Conservation (phyloP, 1,284 basidiomycete species). For the Ceratobasidium sp. region DNA sequence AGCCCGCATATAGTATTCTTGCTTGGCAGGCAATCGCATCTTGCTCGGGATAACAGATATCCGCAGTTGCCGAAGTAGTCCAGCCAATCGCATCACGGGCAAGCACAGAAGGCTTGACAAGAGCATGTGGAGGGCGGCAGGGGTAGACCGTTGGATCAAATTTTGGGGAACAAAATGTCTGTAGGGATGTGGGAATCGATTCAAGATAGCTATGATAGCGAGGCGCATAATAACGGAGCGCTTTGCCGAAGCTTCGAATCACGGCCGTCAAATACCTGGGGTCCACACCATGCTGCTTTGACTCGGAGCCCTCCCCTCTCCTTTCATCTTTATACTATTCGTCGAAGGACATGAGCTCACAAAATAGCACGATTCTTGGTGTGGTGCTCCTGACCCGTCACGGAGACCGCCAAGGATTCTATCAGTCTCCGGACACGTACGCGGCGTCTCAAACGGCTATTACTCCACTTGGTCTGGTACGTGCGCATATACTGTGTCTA, state of each 20-base stretch:
- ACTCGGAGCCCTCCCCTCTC: slow-evolving; percentile 10
- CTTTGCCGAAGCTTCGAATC: slow-evolving; percentile 9
- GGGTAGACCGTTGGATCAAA: too few relatives aligned
- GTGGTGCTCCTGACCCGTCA: slow-evolving; percentile 85
- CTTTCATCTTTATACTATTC: not conserved
- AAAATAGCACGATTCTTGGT: slow-evolving; percentile 66
- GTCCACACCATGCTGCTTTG: not conserved
- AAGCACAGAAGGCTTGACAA: too few relatives aligned
- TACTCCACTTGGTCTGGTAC: slow-evolving; percentile 83
- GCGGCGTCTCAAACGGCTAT: slow-evolving; percentile 75
- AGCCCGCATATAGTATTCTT: too few relatives aligned
- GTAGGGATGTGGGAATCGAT: too few relatives aligned
- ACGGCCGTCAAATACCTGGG: slow-evolving; percentile 13
- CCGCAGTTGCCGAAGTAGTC: too few relatives aligned
- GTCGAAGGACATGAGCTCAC: slow-evolving; percentile 21
- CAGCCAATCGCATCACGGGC: too few relatives aligned
- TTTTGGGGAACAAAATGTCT: too few relatives aligned
- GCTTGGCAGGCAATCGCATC: too few relatives aligned
- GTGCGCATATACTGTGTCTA: slow-evolving; percentile 47
- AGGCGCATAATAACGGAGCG: not conserved
- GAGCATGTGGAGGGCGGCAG: too few relatives aligned
- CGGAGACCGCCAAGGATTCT: slow-evolving; percentile 78
- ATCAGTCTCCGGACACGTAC: slow-evolving; percentile 78
- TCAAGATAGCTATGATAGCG: not conserved
- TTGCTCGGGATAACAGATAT: too few relatives aligned